Conservation (phyloP, 1,139 yeast genomes). For the Entelexis sorbosivorans region DNA sequence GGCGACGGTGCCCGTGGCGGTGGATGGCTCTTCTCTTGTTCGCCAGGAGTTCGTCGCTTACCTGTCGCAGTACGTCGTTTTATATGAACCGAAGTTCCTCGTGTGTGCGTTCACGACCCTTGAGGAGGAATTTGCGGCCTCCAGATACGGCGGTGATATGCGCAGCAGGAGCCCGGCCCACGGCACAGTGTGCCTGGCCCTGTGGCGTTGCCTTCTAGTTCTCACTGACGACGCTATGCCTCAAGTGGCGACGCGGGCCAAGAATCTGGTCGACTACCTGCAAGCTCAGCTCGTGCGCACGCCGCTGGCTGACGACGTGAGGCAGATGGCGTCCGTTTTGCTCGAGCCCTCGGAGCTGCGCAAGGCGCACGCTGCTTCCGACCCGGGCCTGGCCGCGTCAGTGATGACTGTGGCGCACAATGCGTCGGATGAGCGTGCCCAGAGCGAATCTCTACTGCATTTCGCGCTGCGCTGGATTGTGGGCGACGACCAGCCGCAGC, state of each 20-base stretch:
- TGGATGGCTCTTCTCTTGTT: conserved; percentile 85
- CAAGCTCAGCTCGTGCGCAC: conserved; percentile 51
- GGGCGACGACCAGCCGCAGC: conserved; percentile 7
- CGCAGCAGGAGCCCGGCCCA: conserved; percentile 46
- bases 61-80: conserved; percentile 60
- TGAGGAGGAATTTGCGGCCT: conserved; percentile 63
- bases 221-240: conserved; percentile 81
- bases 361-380: neutral
- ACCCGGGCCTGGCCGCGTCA: neutral
- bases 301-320: conserved; percentile 37
- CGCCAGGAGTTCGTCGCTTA: conserved; percentile 74
- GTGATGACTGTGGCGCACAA: neutral
- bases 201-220: conserved; percentile 77
- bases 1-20: conserved; percentile 41
- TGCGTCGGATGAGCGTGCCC: neutral
- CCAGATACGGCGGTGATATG: conserved; percentile 49
- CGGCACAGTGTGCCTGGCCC: conserved; percentile 75
- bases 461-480: conserved; percentile 12
- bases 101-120: conserved; percentile 82
- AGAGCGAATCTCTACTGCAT: conserved; percentile 1
- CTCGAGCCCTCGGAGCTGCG: conserved; percentile 14
- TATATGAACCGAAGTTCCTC: conserved; percentile 62
- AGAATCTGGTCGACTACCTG: conserved; percentile 63
- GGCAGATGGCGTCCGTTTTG: conserved; percentile 16
- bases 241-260: conserved; percentile 68